phyloP scores from a whole-genome alignment of 257 asterid species.

The Striga asiatica region DNA sequence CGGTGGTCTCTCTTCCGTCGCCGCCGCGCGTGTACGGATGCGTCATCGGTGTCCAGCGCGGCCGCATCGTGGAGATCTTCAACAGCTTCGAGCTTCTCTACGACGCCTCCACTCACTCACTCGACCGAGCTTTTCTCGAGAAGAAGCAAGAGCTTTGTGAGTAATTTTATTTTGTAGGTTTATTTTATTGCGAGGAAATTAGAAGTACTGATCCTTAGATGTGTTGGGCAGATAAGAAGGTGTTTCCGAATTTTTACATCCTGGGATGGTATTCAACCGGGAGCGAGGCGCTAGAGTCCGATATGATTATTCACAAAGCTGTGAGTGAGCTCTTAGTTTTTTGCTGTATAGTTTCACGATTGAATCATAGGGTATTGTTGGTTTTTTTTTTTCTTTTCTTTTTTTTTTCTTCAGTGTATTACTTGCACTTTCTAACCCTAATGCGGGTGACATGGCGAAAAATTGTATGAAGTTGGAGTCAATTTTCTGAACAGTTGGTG shows the following conservation, averaged over 20 bases:
- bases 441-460: neutral
- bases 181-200: neutral
- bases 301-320: conserved; percentile 90
- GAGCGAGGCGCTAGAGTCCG: conserved; percentile 81
- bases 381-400: too few relatives aligned
- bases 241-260: conserved; percentile 75
- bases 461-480: neutral
- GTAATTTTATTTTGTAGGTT: conserved; percentile 8
- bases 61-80: conserved; percentile 96
- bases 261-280: conserved; percentile 98
- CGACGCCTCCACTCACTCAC: conserved; percentile 52
- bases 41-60: conserved; percentile 91
- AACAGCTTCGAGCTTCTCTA: conserved; percentile 88
- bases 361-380: neutral
- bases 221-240: conserved; percentile 74
- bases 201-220: conserved; percentile 8
- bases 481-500: neutral
- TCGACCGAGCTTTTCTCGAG: conserved; percentile 79
- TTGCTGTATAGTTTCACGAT: too few relatives aligned
- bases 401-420: neutral
- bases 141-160: conserved; percentile 95
- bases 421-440: neutral
- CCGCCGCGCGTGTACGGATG: conserved; percentile 83
- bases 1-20: conserved; percentile 18
- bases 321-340: conserved; percentile 43